Conservation (phyloP, 352 stramenopile genomes). For the Aphanomyces euteiches region DNA sequence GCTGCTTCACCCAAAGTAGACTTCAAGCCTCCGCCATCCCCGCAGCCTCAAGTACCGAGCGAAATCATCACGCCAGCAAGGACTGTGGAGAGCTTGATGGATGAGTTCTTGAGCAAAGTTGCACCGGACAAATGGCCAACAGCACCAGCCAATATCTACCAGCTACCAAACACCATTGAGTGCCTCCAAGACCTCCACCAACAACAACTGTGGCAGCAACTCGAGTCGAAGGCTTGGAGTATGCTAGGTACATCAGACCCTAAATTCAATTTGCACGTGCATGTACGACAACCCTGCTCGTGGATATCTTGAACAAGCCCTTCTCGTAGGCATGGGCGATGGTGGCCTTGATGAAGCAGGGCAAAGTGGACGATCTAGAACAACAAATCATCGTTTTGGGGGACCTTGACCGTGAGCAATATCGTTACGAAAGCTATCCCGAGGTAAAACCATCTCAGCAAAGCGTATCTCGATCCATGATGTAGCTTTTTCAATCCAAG, state of each 20-base stretch:
- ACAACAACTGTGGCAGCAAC: constrained; percentile 65
- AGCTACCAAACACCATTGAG: constrained; percentile 56
- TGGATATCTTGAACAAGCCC: not conserved
- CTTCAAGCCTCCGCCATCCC: constrained; percentile 30
- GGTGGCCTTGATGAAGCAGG: constrained; percentile 70
- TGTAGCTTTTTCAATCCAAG: not conserved
- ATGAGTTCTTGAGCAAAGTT: constrained; percentile 58
- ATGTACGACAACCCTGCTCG: not conserved
- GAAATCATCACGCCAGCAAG: constrained; percentile 35
- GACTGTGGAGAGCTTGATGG: constrained; percentile 50
- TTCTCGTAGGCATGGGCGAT: constrained; percentile 65
- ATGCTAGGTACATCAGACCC: constrained; percentile 42
- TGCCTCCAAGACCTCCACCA: constrained; percentile 55
- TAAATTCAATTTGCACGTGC: constrained; percentile 14
- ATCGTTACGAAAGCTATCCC: constrained; percentile 14
- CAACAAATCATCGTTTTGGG: constrained; percentile 66
- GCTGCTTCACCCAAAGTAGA: constrained; percentile 28
- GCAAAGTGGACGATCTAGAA: constrained; percentile 50
- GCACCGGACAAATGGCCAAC: constrained; percentile 37
- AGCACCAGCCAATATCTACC: constrained; percentile 5
- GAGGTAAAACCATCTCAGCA: constrained; percentile 5
- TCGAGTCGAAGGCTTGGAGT: constrained; percentile 67
- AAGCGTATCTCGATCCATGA: not conserved
- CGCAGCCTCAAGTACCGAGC: constrained; percentile 13
- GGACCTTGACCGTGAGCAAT: constrained; percentile 51